These are phyloP conservation scores for Nitzschia sp. DNA, from an alignment of 108 stramenopile species.

Conservation along the genomic window DNA sequence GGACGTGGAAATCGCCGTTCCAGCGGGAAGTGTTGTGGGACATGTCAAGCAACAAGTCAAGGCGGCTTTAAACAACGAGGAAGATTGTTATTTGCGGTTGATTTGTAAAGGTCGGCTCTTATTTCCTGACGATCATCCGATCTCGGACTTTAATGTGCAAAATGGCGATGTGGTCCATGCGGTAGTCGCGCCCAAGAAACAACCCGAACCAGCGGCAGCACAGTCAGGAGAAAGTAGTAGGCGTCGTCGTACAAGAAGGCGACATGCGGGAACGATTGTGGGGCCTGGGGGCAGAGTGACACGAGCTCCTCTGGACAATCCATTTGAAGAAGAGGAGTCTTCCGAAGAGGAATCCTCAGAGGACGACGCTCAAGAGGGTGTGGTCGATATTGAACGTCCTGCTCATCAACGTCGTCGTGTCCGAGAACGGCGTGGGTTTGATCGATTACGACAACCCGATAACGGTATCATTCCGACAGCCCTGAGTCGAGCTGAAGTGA, in stretches of 20 bases:
- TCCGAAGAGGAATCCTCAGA: conserved; percentile 12
- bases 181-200: conserved; percentile 53
- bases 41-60: conserved; percentile 36
- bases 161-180: conserved; percentile 74
- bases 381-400: background rate
- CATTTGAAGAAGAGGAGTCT: conserved; percentile 22
- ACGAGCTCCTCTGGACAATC: conserved; percentile 31
- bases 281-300: conserved; percentile 53
- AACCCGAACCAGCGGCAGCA: conserved; percentile 6
- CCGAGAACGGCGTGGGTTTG: conserved; percentile 72
- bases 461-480: conserved; percentile 30
- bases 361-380: conserved; percentile 7
- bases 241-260: conserved; percentile 1
- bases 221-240: background rate
- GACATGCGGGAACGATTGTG: conserved; percentile 52
- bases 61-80: background rate
- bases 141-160: conserved; percentile 53
- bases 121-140: conserved; percentile 61
- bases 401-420: background rate
- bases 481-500: conserved; percentile 63
- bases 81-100: conserved; percentile 56
- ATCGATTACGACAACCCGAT: conserved; percentile 62
- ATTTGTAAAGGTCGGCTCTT: conserved; percentile 75
- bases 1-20: conserved; percentile 23
- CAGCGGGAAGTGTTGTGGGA: conserved; percentile 11